A percentile compares a stretch with the other conserved stretches of the same genome.
These are phyloP conservation scores for Neonectria coccinea DNA, from an alignment of 2,329 filamentous ascomycete species.

Conservation along the genomic window DNA sequence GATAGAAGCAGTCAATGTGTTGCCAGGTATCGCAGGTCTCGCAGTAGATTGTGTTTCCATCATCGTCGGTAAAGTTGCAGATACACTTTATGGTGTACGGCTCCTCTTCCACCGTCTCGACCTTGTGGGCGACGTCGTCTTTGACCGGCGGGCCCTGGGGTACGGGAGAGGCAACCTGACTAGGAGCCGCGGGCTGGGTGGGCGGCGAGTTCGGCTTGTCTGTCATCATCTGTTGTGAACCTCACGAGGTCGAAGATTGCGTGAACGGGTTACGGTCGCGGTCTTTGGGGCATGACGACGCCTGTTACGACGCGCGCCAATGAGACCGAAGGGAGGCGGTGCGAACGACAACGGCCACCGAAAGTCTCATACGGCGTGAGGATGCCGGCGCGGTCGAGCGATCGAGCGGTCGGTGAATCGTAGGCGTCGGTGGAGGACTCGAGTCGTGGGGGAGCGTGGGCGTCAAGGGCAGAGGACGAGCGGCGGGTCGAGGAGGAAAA, in stretches of 20 bases:
- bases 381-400: conserved; percentile 15
- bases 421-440: conserved; percentile 32
- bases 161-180: conserved; percentile 60
- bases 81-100: conserved; percentile 98
- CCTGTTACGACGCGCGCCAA: conserved; percentile 58
- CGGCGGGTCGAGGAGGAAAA: conserved; percentile 32
- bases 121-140: conserved; percentile 58
- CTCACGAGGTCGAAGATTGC: conserved; percentile 56
- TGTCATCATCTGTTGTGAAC: conserved; percentile 70
- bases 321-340: conserved; percentile 37
- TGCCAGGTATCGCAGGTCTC: conserved; percentile 98
- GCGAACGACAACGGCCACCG: conserved; percentile 33
- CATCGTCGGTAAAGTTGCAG: conserved; percentile 92
- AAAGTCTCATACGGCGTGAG: conserved; percentile 41
- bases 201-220: conserved; percentile 66
- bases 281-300: conserved; percentile 71
- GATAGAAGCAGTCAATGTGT: conserved; percentile 97
- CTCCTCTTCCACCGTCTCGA: conserved; percentile 74
- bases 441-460: conserved; percentile 30
- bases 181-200: conserved; percentile 67
- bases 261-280: conserved; percentile 61
- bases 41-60: conserved; percentile 97
- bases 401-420: conserved; percentile 30
- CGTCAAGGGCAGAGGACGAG: conserved; percentile 39
- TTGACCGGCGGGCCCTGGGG: conserved; percentile 48